A percentile compares a stretch with the other conserved stretches of the same genome.
Conservation (phyloP, 192 early-diverging fungal genomes). For the Ambispora gerdemannii region DNA sequence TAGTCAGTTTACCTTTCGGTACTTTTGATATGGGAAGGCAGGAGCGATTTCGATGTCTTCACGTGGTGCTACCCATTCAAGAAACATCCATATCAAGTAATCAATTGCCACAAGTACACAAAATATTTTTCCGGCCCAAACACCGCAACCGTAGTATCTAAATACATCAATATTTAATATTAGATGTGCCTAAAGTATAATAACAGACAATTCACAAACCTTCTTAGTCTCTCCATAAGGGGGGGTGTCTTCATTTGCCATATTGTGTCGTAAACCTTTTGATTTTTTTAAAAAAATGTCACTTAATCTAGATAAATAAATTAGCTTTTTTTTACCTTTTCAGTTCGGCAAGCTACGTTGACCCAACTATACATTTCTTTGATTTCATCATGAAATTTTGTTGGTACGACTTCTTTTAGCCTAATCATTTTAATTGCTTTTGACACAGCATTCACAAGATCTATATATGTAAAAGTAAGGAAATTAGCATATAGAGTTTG, state of each 20-base stretch:
- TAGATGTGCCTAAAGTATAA: background rate
- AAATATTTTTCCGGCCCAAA: conserved; percentile 87
- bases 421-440: conserved; percentile 70
- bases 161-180: background rate
- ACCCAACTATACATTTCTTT: conserved; percentile 96
- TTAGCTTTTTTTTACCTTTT: conserved; percentile 56
- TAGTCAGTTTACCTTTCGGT: conserved; percentile 40
- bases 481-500: background rate
- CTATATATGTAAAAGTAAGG: conserved; percentile 33
- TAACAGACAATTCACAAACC: conserved; percentile 27
- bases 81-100: conserved; percentile 73
- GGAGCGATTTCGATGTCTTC: conserved; percentile 70
- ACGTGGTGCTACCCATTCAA: conserved; percentile 79
- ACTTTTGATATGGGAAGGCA: conserved; percentile 61
- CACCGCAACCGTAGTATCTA: conserved; percentile 82
- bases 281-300: background rate
- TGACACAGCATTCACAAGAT: conserved; percentile 67
- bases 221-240: conserved; percentile 73
- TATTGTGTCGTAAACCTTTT: conserved; percentile 73
- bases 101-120: conserved; percentile 87
- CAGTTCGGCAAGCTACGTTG: conserved; percentile 92
- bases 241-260: conserved; percentile 62
- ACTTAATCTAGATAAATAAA: background rate
- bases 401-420: conserved; percentile 60
- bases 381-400: conserved; percentile 75